phyloP scores from a whole-genome alignment of 1,284 basidiomycete genomes.

The Tranzscheliella williamsii region DNA sequence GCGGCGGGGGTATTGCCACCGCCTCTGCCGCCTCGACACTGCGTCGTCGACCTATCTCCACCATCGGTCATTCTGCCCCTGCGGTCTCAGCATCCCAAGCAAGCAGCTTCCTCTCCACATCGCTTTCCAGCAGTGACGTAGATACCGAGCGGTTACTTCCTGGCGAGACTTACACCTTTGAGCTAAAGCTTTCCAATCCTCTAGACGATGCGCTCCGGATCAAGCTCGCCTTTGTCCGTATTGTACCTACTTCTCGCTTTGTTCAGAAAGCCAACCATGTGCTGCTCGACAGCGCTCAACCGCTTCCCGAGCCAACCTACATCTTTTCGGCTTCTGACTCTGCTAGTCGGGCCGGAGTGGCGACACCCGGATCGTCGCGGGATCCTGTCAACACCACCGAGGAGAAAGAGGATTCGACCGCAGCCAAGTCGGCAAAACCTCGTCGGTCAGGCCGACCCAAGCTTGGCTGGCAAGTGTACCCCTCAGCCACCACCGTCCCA shows the following conservation, averaged over 20 bases:
- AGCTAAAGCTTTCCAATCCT: slow-evolving; percentile 47
- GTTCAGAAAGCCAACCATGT: not conserved
- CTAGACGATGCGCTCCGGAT: slow-evolving; percentile 50
- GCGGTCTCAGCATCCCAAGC: not conserved
- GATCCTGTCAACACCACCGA: not conserved
- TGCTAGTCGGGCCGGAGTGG: too few species aligned
- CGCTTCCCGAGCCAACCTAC: slow-evolving; percentile 18
- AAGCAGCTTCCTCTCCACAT: slow-evolving; percentile 1
- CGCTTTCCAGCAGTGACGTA: slow-evolving; percentile 10
- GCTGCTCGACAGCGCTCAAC: too few species aligned
- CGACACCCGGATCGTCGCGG: too few species aligned
- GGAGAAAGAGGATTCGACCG: not conserved
- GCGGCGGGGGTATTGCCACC: not conserved
- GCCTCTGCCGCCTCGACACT: slow-evolving; percentile 1
- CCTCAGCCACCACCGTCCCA: slow-evolving; percentile 25
- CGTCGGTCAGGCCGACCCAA: not conserved
- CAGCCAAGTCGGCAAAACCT: not conserved
- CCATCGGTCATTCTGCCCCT: not conserved
- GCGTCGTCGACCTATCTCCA: slow-evolving; percentile 13
- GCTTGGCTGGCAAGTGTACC: slow-evolving; percentile 24
- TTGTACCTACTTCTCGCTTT: not conserved
- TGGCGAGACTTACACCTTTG: slow-evolving; percentile 41
- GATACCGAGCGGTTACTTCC: slow-evolving; percentile 22
- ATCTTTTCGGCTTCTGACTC: slow-evolving; percentile 7
- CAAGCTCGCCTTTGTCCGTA: slow-evolving; percentile 29